A percentile compares a stretch with the other conserved stretches of the same genome.
phyloP scores from a whole-genome alignment of 2,329 filamentous ascomycete genomes.

The Penicillium sp. region DNA sequence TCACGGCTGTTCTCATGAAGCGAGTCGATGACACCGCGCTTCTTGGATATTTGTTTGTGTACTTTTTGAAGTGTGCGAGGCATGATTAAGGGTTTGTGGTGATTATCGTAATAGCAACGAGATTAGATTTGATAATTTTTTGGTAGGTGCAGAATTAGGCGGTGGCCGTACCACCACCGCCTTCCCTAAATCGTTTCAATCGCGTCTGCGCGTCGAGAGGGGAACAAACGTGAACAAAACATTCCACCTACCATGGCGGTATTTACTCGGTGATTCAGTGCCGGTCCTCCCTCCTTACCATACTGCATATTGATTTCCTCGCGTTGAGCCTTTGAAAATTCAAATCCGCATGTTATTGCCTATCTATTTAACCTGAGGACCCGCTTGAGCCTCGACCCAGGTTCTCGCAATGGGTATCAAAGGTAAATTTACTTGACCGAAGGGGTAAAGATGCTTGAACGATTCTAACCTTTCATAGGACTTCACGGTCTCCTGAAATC shows the following conservation, averaged over 20 bases:
- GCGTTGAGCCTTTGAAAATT: conserved; percentile 3
- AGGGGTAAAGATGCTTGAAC: background rate
- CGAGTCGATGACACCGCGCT: conserved; percentile 70
- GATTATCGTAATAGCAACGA: background rate
- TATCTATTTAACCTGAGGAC: conserved; percentile 30
- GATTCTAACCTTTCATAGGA: conserved; percentile 52
- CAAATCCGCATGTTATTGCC: conserved; percentile 20
- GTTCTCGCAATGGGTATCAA: conserved; percentile 47
- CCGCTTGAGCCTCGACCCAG: conserved; percentile 26
- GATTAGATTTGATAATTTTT: conserved; percentile 22
- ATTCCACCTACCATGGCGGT: conserved; percentile 31
- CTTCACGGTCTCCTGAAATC: conserved; percentile 91
- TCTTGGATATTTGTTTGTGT: conserved; percentile 85
- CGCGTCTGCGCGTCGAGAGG: conserved; percentile 36
- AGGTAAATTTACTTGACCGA: conserved; percentile 30
- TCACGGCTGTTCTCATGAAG: conserved; percentile 89
- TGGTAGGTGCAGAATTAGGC: conserved; percentile 34
- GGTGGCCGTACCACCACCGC: conserved; percentile 25
- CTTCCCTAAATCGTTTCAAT: conserved; percentile 22
- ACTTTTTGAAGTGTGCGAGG: conserved; percentile 72
- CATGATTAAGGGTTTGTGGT: conserved; percentile 53
- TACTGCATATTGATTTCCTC: conserved; percentile 5
- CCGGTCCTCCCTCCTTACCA: conserved; percentile 4
- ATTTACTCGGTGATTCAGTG: conserved; percentile 17
- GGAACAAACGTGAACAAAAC: conserved; percentile 28